Evolutionary conservation across 192 early-diverging fungal species (phyloP).

Genomic region (Lobosporangium transversale): DNA sequence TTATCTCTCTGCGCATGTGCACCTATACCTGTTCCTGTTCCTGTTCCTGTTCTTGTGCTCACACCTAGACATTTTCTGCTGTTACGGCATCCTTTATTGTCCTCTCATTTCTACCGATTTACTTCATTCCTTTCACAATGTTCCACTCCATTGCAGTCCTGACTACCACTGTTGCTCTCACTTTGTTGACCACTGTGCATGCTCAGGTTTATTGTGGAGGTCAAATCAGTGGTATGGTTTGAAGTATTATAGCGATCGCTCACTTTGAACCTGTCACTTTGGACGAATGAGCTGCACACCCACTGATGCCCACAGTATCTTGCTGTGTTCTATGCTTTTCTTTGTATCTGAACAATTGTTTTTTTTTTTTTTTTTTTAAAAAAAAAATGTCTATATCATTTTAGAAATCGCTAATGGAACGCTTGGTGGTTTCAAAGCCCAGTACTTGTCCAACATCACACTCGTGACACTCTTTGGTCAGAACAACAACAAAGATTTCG

Average conservation of each 20-base stretch:
- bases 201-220: slow-evolving; percentile 5
- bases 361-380: not conserved
- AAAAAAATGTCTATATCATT: not conserved
- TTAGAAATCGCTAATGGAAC: slow-evolving; percentile 19
- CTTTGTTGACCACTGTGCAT: not conserved
- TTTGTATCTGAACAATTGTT: not conserved
- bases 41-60: too few relatives aligned
- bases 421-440: slow-evolving; percentile 24
- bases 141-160: too few relatives aligned
- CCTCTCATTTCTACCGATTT: not conserved
- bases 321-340: not conserved
- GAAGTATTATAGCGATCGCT: too few relatives aligned
- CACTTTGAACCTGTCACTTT: too few relatives aligned
- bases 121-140: too few relatives aligned
- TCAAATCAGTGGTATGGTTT: slow-evolving; percentile 3
- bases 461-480: slow-evolving; percentile 28
- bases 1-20: too few relatives aligned
- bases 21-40: too few relatives aligned
- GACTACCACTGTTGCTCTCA: not conserved
- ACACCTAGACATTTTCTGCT: too few relatives aligned
- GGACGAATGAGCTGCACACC: too few relatives aligned
- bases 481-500: slow-evolving; percentile 21
- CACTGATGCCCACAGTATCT: too few relatives aligned
- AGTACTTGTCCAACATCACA: slow-evolving; percentile 45
- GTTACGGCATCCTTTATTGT: not conserved